phyloP scores from a whole-genome alignment of 345 rosid species.

The Gossypium stocksii region DNA sequence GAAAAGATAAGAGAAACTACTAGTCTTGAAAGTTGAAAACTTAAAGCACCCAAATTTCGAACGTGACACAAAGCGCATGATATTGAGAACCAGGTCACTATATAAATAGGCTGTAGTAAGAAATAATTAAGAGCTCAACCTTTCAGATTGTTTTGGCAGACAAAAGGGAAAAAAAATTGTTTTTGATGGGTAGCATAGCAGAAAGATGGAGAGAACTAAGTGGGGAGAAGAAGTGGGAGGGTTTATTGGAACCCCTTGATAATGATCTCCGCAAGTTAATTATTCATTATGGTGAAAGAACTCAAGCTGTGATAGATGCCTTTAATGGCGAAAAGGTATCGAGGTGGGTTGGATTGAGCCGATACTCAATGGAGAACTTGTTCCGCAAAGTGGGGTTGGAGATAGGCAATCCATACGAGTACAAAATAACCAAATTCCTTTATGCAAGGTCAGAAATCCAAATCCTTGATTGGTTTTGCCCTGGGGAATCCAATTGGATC shows the following conservation, averaged over 20 bases:
- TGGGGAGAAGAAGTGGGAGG: conserved; percentile 28
- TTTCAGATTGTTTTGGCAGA: neutral
- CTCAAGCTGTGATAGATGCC: neutral
- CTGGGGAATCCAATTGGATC: neutral
- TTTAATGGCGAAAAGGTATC: conserved; percentile 12
- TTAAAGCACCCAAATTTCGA: neutral
- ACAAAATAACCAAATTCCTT: conserved; percentile 21
- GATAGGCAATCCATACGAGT: conserved; percentile 27
- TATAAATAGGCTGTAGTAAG: neutral
- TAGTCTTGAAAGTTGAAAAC: neutral
- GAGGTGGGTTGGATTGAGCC: conserved; percentile 8
- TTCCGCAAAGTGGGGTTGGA: conserved; percentile 19
- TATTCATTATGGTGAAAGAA: conserved; percentile 26
- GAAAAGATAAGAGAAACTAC: neutral
- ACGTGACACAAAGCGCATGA: too few species aligned
- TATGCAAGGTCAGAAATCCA: conserved; percentile 16
- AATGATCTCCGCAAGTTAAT: conserved; percentile 25
- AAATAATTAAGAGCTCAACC: neutral
- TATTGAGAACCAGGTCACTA: neutral
- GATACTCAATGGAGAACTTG: conserved; percentile 6
- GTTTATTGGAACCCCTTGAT: conserved; percentile 27
- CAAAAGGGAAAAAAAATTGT: neutral
- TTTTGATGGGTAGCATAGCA: conserved; percentile 3
- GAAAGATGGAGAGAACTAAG: conserved; percentile 23
- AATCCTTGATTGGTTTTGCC: conserved; percentile 1